A percentile compares a stretch with the other conserved stretches of the same genome.
These are phyloP conservation scores for Lactarius hengduanensis DNA, from an alignment of 768 basidiomycete species.

Conservation along the genomic window DNA sequence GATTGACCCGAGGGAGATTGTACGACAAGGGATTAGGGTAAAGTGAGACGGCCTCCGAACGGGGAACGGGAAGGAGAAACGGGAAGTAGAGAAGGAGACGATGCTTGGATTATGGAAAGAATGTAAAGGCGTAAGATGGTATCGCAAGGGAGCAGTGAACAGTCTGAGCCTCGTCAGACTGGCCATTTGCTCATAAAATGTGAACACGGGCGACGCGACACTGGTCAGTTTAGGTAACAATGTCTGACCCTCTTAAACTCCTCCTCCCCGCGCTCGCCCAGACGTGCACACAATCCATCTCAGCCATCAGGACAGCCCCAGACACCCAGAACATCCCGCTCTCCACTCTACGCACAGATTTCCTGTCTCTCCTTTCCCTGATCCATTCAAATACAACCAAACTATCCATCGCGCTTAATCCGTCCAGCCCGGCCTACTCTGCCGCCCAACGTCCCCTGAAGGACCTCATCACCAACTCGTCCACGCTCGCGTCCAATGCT, in stretches of 20 bases:
- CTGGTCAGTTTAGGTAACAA: not conserved
- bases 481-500: constrained; percentile 28
- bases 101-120: constrained; percentile 30
- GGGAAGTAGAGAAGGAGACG: constrained; percentile 31
- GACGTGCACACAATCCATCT: constrained; percentile 37
- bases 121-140: constrained; percentile 19
- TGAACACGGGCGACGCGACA: not conserved
- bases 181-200: constrained; percentile 12
- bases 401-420: constrained; percentile 60
- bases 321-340: constrained; percentile 35
- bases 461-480: constrained; percentile 19
- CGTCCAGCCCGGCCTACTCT: constrained; percentile 45
- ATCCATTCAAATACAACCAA: constrained; percentile 59
- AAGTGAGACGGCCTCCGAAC: constrained; percentile 7
- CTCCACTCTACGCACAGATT: constrained; percentile 50
- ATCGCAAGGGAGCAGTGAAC: constrained; percentile 8
- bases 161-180: constrained; percentile 19
- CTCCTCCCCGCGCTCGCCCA: constrained; percentile 27
- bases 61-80: constrained; percentile 16
- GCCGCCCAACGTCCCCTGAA: constrained; percentile 22
- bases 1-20: constrained; percentile 21
- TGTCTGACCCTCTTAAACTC: constrained; percentile 34
- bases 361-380: constrained; percentile 56
- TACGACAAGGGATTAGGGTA: constrained; percentile 12
- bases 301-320: constrained; percentile 3